Conservation (phyloP, 805 yeast species). For the Priceomyces medius region DNA sequence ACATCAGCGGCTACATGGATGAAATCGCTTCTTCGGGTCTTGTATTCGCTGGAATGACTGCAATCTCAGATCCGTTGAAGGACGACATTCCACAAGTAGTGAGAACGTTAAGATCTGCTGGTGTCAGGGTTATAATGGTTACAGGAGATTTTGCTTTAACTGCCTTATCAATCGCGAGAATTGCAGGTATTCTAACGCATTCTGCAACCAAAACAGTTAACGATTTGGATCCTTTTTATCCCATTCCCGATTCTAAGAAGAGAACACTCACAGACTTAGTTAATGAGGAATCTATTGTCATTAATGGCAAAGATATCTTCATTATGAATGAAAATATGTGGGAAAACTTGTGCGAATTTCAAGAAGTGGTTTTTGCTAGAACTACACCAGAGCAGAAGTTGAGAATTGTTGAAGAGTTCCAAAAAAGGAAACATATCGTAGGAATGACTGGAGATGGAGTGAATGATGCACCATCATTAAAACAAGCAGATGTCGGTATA, state of each 20-base stretch:
- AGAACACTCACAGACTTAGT: constrained; percentile 4
- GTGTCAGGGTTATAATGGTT: constrained; percentile 42
- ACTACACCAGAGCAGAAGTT: constrained; percentile 53
- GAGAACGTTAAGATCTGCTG: constrained; percentile 33
- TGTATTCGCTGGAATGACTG: constrained; percentile 36
- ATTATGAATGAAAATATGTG: constrained; percentile 39
- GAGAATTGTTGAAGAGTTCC: constrained; percentile 47
- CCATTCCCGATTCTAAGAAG: constrained; percentile 7
- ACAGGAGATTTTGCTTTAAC: constrained; percentile 57
- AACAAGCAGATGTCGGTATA: constrained; percentile 35
- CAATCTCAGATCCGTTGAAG: constrained; percentile 46
- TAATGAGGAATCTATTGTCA: constrained; percentile 26
- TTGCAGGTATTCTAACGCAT: constrained; percentile 32
- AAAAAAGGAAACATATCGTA: constrained; percentile 25
- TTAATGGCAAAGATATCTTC: constrained; percentile 33
- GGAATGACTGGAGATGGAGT: constrained; percentile 41
- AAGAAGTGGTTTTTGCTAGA: constrained; percentile 30
- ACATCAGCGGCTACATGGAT: constrained; percentile 10
- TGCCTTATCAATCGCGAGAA: constrained; percentile 48
- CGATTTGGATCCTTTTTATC: constrained; percentile 15
- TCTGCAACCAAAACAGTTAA: constrained; percentile 19
- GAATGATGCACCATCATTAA: constrained; percentile 36
- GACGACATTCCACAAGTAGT: constrained; percentile 33
- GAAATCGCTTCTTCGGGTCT: constrained; percentile 12
- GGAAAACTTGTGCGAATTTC: constrained; percentile 33